Evolutionary conservation across 768 basidiomycete species (phyloP).

Genomic region (Mrakia blollopis): DNA sequence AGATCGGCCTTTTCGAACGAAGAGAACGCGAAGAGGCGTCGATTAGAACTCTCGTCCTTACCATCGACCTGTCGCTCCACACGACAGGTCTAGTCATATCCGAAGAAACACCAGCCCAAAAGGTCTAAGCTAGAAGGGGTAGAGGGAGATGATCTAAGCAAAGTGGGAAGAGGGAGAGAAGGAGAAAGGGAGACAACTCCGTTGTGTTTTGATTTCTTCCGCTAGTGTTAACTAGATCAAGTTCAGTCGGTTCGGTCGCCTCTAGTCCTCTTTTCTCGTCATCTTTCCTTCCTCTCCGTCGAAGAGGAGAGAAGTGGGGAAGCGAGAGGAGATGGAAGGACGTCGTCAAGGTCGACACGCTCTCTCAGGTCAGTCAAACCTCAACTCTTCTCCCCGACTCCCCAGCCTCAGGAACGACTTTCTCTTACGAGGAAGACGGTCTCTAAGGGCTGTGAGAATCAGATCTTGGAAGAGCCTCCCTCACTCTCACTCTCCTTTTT

Average conservation of each 20-base stretch:
- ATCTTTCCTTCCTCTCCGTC: too few relatives aligned
- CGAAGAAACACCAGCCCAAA: neutral
- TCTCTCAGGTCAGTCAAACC: neutral
- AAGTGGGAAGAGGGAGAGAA: neutral
- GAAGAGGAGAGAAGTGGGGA: too few relatives aligned
- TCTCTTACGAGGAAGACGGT: neutral
- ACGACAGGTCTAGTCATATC: neutral
- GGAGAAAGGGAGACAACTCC: neutral
- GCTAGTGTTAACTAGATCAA: conserved; percentile 1
- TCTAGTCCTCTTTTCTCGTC: too few relatives aligned
- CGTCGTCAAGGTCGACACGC: neutral
- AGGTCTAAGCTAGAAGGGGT: neutral
- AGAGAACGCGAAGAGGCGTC: neutral
- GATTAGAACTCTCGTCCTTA: neutral
- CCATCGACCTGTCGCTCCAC: neutral
- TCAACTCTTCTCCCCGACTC: neutral
- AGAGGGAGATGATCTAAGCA: neutral
- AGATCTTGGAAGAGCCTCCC: too few relatives aligned
- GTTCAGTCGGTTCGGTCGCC: neutral
- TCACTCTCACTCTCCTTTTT: too few relatives aligned
- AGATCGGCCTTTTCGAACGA: neutral
- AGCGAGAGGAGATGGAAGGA: too few relatives aligned
- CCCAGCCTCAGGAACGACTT: neutral
- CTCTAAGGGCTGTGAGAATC: too few relatives aligned
- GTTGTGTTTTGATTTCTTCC: conserved; percentile 2